These are phyloP conservation scores for Amanita pallidorosea DNA, from an alignment of 768 basidiomycete genomes.

Conservation along the genomic window DNA sequence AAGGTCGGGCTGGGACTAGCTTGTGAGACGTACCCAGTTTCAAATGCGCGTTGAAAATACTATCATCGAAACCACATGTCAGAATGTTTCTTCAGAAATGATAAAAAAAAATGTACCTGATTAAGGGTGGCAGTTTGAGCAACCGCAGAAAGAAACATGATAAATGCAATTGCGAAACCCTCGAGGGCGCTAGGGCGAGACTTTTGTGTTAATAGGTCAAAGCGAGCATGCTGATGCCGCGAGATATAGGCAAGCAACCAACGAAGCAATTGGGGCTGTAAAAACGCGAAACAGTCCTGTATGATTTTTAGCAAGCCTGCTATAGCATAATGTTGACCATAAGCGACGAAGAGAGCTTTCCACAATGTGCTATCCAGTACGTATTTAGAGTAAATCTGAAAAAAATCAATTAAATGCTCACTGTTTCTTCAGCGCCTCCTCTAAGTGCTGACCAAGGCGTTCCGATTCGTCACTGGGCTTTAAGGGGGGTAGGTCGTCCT, in stretches of 20 bases:
- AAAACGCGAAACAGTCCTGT: conserved; percentile 74
- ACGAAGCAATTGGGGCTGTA: conserved; percentile 81
- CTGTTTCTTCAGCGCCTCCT: conserved; percentile 52
- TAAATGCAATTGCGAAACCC: conserved; percentile 65
- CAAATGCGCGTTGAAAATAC: conserved; percentile 81
- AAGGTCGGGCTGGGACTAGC: not conserved
- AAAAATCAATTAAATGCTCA: conserved; percentile 20
- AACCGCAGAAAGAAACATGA: conserved; percentile 80
- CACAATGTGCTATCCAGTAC: conserved; percentile 45
- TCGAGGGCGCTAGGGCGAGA: conserved; percentile 30
- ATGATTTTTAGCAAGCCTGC: conserved; percentile 60
- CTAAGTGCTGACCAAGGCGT: conserved; percentile 52
- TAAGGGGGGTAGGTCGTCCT: conserved; percentile 77
- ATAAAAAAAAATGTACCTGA: conserved; percentile 36
- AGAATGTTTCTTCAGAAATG: not conserved
- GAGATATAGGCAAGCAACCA: conserved; percentile 76
- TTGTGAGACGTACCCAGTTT: conserved; percentile 39
- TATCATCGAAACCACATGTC: conserved; percentile 14
- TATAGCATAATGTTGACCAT: conserved; percentile 62
- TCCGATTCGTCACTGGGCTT: conserved; percentile 57
- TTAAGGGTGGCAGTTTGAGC: conserved; percentile 72
- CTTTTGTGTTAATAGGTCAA: conserved; percentile 15
- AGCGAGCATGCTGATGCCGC: conserved; percentile 49
- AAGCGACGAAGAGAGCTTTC: conserved; percentile 65
- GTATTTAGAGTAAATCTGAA: not conserved